Conservation (phyloP, 306 rosid genomes). For the Chamaecrista fasciculata region DNA sequence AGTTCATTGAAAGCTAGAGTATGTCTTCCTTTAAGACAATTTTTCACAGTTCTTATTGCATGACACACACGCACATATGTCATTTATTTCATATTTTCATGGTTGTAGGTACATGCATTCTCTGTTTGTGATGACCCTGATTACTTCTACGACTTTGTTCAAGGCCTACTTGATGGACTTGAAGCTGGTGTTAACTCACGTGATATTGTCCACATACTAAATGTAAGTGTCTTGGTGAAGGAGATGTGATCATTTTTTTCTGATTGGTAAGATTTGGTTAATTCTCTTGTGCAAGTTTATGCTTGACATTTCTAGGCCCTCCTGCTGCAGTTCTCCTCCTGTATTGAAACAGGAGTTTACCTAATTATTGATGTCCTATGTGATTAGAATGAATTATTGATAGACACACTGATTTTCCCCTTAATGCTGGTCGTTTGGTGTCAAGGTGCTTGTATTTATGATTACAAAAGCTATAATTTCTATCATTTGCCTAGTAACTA, state of each 20-base stretch:
- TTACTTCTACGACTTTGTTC: conserved; percentile 73
- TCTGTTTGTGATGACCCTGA: conserved; percentile 87
- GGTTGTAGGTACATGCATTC: conserved; percentile 73
- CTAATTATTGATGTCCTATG: background rate
- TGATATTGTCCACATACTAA: conserved; percentile 63
- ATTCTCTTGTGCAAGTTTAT: conserved; percentile 8
- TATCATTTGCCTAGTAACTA: background rate
- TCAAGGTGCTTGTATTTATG: background rate
- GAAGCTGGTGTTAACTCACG: conserved; percentile 67
- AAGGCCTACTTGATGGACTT: conserved; percentile 87
- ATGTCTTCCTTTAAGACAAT: conserved; percentile 29
- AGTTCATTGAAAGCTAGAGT: conserved; percentile 89
- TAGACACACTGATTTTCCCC: background rate
- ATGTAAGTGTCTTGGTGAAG: conserved; percentile 54
- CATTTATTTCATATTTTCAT: conserved; percentile 31
- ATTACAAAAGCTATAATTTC: background rate
- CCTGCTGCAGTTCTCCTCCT: conserved; percentile 22
- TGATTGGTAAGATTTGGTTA: background rate
- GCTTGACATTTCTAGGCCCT: conserved; percentile 17
- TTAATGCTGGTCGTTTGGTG: background rate
- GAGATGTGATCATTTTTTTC: conserved; percentile 6
- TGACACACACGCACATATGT: background rate
- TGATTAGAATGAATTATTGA: background rate
- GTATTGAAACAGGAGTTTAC: conserved; percentile 3
- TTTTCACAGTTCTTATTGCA: conserved; percentile 18